Percentiles rank a stretch among this genome's conserved stretches.
Evolutionary conservation across 257 asterid species (phyloP).

Genomic region (Solanum appendiculatum): DNA sequence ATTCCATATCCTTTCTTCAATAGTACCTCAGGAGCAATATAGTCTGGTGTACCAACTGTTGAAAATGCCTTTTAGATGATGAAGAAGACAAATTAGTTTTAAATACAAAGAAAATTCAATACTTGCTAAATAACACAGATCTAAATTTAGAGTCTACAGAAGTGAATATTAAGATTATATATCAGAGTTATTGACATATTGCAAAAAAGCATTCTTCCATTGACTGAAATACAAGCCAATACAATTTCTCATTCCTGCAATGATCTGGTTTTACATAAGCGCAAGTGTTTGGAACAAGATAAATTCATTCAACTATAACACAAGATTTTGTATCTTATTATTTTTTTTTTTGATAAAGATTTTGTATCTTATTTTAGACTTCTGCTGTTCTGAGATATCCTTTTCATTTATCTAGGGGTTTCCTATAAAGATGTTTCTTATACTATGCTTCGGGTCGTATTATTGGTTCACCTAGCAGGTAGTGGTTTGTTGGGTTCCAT

Average conservation of each 20-base stretch:
- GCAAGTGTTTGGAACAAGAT: not conserved
- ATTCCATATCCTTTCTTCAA: slow-evolving; percentile 95
- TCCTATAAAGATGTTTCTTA: not conserved
- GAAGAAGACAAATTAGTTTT: slow-evolving; percentile 11
- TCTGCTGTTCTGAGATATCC: not conserved
- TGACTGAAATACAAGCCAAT: not conserved
- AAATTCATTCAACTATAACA: not conserved
- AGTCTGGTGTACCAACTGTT: slow-evolving; percentile 97
- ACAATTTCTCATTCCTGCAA: not conserved
- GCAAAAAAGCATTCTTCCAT: not conserved
- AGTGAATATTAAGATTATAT: not conserved
- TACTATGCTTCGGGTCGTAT: not conserved
- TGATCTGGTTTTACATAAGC: not conserved
- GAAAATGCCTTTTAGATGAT: slow-evolving; percentile 71
- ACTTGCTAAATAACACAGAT: not conserved
- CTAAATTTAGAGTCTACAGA: not conserved
- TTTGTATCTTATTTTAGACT: not conserved
- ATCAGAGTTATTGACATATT: not conserved
- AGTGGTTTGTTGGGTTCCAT: not conserved
- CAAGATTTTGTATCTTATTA: not conserved
- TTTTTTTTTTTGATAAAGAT: no score
- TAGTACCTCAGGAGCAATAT: slow-evolving; percentile 96
- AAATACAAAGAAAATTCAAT: not conserved
- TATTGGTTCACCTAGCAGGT: not conserved
- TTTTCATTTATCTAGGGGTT: not conserved